phyloP scores from a whole-genome alignment of 352 stramenopile genomes.

The Globisporangium parvum region DNA sequence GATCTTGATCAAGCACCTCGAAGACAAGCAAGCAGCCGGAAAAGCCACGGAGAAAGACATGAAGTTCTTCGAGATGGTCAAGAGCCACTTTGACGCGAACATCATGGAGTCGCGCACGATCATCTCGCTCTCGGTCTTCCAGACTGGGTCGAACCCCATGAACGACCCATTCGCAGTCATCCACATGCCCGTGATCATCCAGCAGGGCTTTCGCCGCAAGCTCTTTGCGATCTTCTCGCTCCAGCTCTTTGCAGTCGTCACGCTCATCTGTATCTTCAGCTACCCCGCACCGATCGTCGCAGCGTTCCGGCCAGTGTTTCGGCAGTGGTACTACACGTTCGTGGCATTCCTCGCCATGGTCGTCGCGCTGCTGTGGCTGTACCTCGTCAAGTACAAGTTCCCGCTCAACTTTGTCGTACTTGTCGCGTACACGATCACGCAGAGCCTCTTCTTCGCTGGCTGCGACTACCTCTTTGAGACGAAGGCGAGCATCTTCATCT shows the following conservation, averaged over 20 bases:
- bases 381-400: slow-evolving; percentile 69
- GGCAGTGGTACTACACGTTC: slow-evolving; percentile 47
- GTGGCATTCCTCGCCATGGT: slow-evolving; percentile 47
- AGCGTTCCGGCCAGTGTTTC: slow-evolving; percentile 28
- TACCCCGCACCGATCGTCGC: slow-evolving; percentile 23
- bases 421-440: slow-evolving; percentile 42
- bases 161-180: slow-evolving; percentile 69
- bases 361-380: slow-evolving; percentile 52
- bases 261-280: slow-evolving; percentile 34
- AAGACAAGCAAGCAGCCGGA: slow-evolving; percentile 53
- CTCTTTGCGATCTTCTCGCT: slow-evolving; percentile 69
- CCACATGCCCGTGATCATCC: slow-evolving; percentile 59
- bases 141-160: slow-evolving; percentile 62
- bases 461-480: slow-evolving; percentile 55
- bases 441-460: slow-evolving; percentile 54
- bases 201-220: slow-evolving; percentile 67
- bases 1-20: slow-evolving; percentile 66
- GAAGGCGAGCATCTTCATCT: slow-evolving; percentile 60
- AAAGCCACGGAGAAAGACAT: slow-evolving; percentile 63
- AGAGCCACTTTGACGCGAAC: slow-evolving; percentile 60
- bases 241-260: slow-evolving; percentile 47
- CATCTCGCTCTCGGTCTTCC: slow-evolving; percentile 74
- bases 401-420: slow-evolving; percentile 69
- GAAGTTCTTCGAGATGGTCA: slow-evolving; percentile 81
- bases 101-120: slow-evolving; percentile 70